Conservation (phyloP, 2,329 filamentous ascomycete genomes). For the Exophiala spinifera region DNA sequence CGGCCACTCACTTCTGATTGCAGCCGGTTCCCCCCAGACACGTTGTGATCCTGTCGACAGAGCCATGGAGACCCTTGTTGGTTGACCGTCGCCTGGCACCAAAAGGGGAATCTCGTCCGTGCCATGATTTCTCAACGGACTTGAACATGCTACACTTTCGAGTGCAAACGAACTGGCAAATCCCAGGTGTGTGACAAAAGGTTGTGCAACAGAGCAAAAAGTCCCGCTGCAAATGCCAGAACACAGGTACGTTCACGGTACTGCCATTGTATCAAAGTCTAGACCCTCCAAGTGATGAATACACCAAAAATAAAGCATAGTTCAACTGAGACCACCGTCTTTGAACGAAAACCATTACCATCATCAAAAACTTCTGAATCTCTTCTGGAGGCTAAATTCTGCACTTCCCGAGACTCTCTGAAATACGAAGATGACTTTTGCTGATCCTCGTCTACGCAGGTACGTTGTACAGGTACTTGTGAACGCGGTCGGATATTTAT, state of each 20-base stretch:
- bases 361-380: slow-evolving; percentile 17
- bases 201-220: too few relatives aligned
- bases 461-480: not conserved
- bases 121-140: too few relatives aligned
- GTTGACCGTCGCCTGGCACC: too few relatives aligned
- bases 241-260: too few relatives aligned
- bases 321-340: slow-evolving; percentile 43
- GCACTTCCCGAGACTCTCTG: not conserved
- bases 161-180: too few relatives aligned
- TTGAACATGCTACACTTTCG: too few relatives aligned
- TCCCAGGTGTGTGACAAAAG: too few relatives aligned
- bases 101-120: too few relatives aligned
- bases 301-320: slow-evolving; percentile 40
- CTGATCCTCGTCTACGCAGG: slow-evolving; percentile 13
- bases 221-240: not conserved
- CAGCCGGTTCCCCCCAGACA: too few relatives aligned
- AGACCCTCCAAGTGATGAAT: slow-evolving; percentile 35
- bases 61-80: too few relatives aligned
- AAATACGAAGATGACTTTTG: not conserved
- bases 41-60: too few relatives aligned
- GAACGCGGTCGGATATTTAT: not conserved
- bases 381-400: not conserved
- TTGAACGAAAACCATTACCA: slow-evolving; percentile 39
- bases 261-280: not conserved
- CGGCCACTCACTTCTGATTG: too few relatives aligned